phyloP scores from a whole-genome alignment of 306 rosid genomes.

The Cicer bijugum region DNA sequence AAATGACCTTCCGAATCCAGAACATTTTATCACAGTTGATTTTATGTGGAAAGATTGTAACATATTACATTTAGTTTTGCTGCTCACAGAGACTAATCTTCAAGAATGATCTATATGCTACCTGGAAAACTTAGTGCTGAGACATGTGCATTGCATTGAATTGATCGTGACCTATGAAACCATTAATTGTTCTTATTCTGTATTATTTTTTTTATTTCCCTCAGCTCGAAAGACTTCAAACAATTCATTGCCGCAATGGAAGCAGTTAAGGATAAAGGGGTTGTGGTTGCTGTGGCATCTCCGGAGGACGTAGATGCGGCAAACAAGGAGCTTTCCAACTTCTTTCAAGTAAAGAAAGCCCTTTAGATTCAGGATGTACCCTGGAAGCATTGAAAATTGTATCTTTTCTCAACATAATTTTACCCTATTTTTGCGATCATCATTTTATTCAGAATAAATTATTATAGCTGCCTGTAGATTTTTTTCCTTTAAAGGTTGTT shows the following conservation, averaged over 20 bases:
- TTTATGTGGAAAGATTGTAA: constrained; percentile 4
- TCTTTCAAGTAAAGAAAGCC: constrained; percentile 87
- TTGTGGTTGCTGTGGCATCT: constrained; percentile 94
- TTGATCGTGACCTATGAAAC: neutral
- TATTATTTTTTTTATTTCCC: constrained; percentile 21
- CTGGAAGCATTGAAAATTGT: neutral
- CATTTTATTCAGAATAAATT: neutral
- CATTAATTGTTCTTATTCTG: constrained; percentile 16
- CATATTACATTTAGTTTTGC: constrained; percentile 7
- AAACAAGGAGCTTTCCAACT: constrained; percentile 59
- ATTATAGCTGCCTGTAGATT: constrained; percentile 1
- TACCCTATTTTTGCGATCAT: constrained; percentile 1
- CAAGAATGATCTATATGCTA: neutral
- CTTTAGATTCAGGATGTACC: constrained; percentile 50
- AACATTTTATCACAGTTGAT: constrained; percentile 18
- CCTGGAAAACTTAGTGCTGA: constrained; percentile 7
- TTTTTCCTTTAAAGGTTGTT: neutral
- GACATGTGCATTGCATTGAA: constrained; percentile 18
- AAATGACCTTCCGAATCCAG: constrained; percentile 21
- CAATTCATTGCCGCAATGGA: constrained; percentile 73
- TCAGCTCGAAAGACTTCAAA: constrained; percentile 89
- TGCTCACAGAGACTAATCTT: constrained; percentile 7
- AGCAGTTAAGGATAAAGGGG: constrained; percentile 79
- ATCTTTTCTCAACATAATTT: constrained; percentile 17
- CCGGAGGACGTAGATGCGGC: constrained; percentile 85